phyloP scores from a whole-genome alignment of 192 early-diverging fungal genomes.

The Coemansia sp. region DNA sequence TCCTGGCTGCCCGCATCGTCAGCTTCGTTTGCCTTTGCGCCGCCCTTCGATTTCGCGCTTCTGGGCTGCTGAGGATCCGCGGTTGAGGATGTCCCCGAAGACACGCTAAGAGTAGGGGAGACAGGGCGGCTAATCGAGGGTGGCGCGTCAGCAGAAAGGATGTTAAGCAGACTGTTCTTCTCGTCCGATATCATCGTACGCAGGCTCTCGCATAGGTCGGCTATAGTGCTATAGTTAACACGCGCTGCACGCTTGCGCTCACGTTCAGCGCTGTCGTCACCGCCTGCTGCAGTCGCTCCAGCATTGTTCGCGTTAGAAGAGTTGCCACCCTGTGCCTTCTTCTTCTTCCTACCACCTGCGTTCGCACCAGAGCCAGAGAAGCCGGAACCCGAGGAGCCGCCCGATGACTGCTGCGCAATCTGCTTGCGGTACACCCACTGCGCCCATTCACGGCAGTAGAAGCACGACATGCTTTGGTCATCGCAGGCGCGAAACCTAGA shows the following conservation, averaged over 20 bases:
- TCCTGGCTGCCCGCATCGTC: background rate
- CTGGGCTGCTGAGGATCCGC: background rate
- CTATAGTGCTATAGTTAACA: slow-evolving; percentile 32
- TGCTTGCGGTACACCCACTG: slow-evolving; percentile 75
- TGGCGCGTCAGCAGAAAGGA: slow-evolving; percentile 1
- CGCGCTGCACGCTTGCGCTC: slow-evolving; percentile 52
- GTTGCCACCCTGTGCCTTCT: slow-evolving; percentile 17
- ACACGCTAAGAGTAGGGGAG: slow-evolving; percentile 34
- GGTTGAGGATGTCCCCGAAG: slow-evolving; percentile 20
- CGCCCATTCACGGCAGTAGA: slow-evolving; percentile 83
- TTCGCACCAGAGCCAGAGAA: background rate
- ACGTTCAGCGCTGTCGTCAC: slow-evolving; percentile 27
- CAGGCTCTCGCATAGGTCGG: slow-evolving; percentile 45
- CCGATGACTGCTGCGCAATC: slow-evolving; percentile 32
- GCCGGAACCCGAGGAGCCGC: slow-evolving; percentile 1
- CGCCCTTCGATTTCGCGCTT: slow-evolving; percentile 1
- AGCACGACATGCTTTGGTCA: slow-evolving; percentile 65
- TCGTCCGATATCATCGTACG: slow-evolving; percentile 36
- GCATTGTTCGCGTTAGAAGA: background rate
- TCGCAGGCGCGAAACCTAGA: slow-evolving; percentile 72
- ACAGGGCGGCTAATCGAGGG: slow-evolving; percentile 21
- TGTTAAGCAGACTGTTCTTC: slow-evolving; percentile 20
- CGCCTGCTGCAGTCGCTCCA: background rate
- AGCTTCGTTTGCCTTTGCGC: slow-evolving; percentile 2
- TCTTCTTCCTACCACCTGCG: slow-evolving; percentile 40